phyloP scores from a whole-genome alignment of 2,329 filamentous ascomycete genomes.

The Trichophyton verrucosum region DNA sequence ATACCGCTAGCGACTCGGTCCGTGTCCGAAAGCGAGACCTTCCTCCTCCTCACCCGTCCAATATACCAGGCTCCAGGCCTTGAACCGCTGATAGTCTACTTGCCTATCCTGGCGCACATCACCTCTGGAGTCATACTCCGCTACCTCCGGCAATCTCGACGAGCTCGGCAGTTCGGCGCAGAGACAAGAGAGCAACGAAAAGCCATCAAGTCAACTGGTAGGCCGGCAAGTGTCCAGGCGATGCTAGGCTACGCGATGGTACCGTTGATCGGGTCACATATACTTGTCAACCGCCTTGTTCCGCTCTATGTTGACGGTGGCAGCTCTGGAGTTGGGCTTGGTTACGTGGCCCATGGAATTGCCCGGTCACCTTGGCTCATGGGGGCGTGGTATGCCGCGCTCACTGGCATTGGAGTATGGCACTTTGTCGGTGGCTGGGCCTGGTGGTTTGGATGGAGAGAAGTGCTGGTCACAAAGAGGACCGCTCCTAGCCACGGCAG shows the following conservation, averaged over 20 bases:
- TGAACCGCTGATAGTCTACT: constrained; percentile 65
- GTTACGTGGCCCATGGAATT: constrained; percentile 77
- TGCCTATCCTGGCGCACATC: constrained; percentile 65
- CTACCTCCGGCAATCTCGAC: constrained; percentile 58
- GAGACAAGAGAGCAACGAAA: constrained; percentile 43
- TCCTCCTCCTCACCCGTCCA: constrained; percentile 79
- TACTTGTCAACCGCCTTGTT: constrained; percentile 61
- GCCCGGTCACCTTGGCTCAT: constrained; percentile 54
- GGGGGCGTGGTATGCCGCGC: constrained; percentile 55
- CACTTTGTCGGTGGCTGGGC: constrained; percentile 78
- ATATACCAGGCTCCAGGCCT: constrained; percentile 76
- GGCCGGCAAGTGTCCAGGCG: constrained; percentile 56
- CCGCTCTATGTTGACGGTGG: constrained; percentile 70
- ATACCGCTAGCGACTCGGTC: constrained; percentile 64
- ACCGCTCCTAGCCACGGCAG: constrained; percentile 14
- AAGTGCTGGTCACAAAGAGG: constrained; percentile 24
- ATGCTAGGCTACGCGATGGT: constrained; percentile 59
- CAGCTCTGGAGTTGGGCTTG: constrained; percentile 71
- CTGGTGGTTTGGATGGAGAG: constrained; percentile 57
- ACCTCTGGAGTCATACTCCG: constrained; percentile 65
- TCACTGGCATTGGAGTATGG: constrained; percentile 56
- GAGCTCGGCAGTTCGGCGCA: constrained; percentile 62
- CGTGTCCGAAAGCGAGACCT: constrained; percentile 63
- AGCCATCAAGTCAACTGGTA: constrained; percentile 28
- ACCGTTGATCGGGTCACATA: constrained; percentile 56